A percentile compares a stretch with the other conserved stretches of the same genome.
Evolutionary conservation across 352 stramenopile genomes (phyloP).

Genomic region (Globisporangium splendens): DNA sequence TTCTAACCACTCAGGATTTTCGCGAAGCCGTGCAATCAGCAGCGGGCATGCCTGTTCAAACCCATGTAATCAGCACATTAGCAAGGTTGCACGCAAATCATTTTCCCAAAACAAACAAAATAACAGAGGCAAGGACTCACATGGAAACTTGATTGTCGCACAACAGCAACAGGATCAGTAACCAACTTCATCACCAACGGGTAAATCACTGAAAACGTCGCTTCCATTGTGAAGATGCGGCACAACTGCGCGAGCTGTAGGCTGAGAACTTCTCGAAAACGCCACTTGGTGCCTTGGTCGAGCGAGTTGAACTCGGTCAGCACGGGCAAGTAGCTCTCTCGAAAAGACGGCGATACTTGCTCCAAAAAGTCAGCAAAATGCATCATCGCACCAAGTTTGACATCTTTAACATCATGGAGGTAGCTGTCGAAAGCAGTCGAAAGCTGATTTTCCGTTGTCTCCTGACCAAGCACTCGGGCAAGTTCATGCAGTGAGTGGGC

Average conservation of each 20-base stretch:
- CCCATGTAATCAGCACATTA: slow-evolving; percentile 9
- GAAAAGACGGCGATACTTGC: slow-evolving; percentile 60
- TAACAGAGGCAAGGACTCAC: slow-evolving; percentile 12
- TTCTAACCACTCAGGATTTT: slow-evolving; percentile 44
- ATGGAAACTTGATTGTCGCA: slow-evolving; percentile 69
- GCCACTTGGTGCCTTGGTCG: slow-evolving; percentile 82
- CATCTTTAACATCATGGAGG: slow-evolving; percentile 76
- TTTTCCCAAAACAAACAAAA: too few relatives aligned
- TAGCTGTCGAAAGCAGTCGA: slow-evolving; percentile 82
- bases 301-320: slow-evolving; percentile 63
- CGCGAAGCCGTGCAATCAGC: slow-evolving; percentile 42
- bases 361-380: slow-evolving; percentile 86
- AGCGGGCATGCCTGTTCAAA: slow-evolving; percentile 51
- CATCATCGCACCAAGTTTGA: slow-evolving; percentile 78
- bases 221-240: slow-evolving; percentile 57
- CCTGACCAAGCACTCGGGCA: slow-evolving; percentile 72
- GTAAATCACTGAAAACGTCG: slow-evolving; percentile 75
- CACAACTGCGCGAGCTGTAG: slow-evolving; percentile 72
- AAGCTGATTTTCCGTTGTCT: slow-evolving; percentile 77
- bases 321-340: slow-evolving; percentile 78
- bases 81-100: neutral
- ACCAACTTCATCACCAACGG: slow-evolving; percentile 73
- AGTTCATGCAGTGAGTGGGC: slow-evolving; percentile 90
- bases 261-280: slow-evolving; percentile 73
- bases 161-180: slow-evolving; percentile 69